Percentiles rank a stretch among this genome's conserved stretches.
Evolutionary conservation across 805 yeast genomes (phyloP).

Genomic region (Sungouiozyma ichnusensis): DNA sequence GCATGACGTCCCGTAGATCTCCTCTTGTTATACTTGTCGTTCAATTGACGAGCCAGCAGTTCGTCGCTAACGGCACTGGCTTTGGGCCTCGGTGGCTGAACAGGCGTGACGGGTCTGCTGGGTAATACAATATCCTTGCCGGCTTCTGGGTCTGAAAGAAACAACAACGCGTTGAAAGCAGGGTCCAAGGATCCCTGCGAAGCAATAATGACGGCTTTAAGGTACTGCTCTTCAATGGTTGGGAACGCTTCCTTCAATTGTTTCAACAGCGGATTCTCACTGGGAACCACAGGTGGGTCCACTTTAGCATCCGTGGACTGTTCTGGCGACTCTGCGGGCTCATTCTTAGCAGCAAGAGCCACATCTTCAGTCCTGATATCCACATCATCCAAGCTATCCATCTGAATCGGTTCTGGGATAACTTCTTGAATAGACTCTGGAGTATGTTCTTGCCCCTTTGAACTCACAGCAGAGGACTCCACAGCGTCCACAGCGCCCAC

Average conservation of each 20-base stretch:
- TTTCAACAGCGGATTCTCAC: slow-evolving; percentile 25
- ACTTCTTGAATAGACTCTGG: neutral
- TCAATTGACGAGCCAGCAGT: slow-evolving; percentile 67
- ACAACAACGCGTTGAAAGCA: slow-evolving; percentile 81
- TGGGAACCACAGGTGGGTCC: neutral
- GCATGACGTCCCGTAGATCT: slow-evolving; percentile 4
- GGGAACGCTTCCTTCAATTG: slow-evolving; percentile 86
- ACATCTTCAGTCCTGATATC: slow-evolving; percentile 3
- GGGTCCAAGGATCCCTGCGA: slow-evolving; percentile 70
- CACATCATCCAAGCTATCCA: slow-evolving; percentile 4
- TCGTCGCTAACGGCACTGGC: slow-evolving; percentile 65
- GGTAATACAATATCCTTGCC: slow-evolving; percentile 42
- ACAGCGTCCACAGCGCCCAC: too few relatives aligned
- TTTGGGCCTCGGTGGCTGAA: slow-evolving; percentile 24
- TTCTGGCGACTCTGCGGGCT: slow-evolving; percentile 1
- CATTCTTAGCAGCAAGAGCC: neutral
- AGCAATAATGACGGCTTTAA: slow-evolving; percentile 77
- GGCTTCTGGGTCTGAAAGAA: slow-evolving; percentile 60
- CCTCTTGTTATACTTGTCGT: slow-evolving; percentile 42
- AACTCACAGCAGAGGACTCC: neutral
- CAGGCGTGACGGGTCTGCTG: slow-evolving; percentile 18
- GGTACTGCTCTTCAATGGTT: slow-evolving; percentile 51
- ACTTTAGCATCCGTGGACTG: too few relatives aligned
- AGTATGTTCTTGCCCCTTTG: neutral
- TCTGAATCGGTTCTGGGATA: neutral